A percentile compares a stretch with the other conserved stretches of the same genome.
Evolutionary conservation across 2,329 filamentous ascomycete genomes (phyloP).

Genomic region (Westerdykella aurantiaca): DNA sequence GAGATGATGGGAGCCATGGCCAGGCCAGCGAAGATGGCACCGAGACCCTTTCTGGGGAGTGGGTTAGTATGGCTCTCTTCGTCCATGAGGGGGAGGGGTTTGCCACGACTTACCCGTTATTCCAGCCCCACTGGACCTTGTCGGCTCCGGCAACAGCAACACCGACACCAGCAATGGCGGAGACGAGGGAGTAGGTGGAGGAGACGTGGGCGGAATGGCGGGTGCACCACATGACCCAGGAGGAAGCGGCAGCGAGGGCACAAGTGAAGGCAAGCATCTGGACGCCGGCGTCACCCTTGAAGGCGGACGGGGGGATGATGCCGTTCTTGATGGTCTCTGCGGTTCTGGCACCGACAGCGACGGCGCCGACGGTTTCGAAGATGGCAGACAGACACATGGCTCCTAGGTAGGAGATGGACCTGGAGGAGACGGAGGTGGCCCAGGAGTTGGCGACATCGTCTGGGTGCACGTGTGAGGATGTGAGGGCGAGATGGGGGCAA

Average conservation of each 20-base stretch:
- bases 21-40: constrained; percentile 58
- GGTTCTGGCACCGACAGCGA: constrained; percentile 46
- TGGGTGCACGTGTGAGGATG: constrained; percentile 3
- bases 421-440: constrained; percentile 76
- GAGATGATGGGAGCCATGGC: constrained; percentile 66
- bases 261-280: constrained; percentile 54
- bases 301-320: constrained; percentile 44
- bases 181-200: constrained; percentile 52
- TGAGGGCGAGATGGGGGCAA: constrained; percentile 1
- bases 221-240: constrained; percentile 79
- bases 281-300: constrained; percentile 43
- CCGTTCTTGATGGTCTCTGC: constrained; percentile 76
- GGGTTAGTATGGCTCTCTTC: background rate
- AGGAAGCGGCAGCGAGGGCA: constrained; percentile 57
- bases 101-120: constrained; percentile 45
- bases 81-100: background rate
- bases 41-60: constrained; percentile 50
- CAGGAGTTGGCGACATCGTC: constrained; percentile 82
- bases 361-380: constrained; percentile 45
- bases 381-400: constrained; percentile 47
- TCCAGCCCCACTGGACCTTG: constrained; percentile 55
- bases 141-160: constrained; percentile 51
- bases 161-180: constrained; percentile 42
- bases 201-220: constrained; percentile 62
- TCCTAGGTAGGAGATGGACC: constrained; percentile 65